Base-by-base conservation (phyloP, 2,329 filamentous ascomycete genomes). In the Passalora sequoiae region DNA sequence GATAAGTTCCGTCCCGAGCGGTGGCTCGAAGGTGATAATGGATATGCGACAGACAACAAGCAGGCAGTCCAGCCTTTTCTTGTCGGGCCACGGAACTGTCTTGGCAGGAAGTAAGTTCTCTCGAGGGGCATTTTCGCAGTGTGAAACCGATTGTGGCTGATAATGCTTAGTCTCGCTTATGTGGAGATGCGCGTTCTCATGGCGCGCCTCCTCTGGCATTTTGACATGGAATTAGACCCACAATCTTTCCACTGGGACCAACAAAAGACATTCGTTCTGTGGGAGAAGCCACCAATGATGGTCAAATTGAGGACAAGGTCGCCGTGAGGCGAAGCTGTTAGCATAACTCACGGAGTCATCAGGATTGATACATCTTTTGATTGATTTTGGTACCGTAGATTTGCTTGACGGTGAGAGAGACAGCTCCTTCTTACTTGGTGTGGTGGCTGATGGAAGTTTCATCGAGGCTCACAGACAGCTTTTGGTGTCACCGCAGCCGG, bases 1-100 rank as follows among this genome's bases (percentile, higher is more conserved):
- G 41, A 52, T 15, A 41, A 45, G 16, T 60, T 55, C 33, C 50
- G 53, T 16, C 59, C 59, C 4, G 59, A 61, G 38, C 46, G 58
- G 13, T 61, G 59, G 59, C 38, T 60, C 20, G 51, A 43, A 2
- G 45, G 49, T n/a, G n/a, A 16, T 8, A 43, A 49, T 16, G 54
- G 25, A 3, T 28, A 28, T 13, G 25, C 10, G 25, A 28, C 25
- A 28, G 25, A 28, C 25, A 28, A 44, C 15, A 40, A 46, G 9
- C 40, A 54, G 24, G 54, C 46, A 2, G 40, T 59, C 12, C 47
- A 58, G 44, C 53, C 55, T 2, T 59, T 59, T 41, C 37, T 27
- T 8, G 24, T 40, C n/a, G 51, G 51, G 1, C 47, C 49, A 13
- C 39, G 50, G 19, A 50, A 50, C 39, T 54, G 25, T 28, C 25